A percentile compares a stretch with the other conserved stretches of the same genome.
Conservation (phyloP, 495 filamentous ascomycete species). For the Xylaria telfairii region DNA sequence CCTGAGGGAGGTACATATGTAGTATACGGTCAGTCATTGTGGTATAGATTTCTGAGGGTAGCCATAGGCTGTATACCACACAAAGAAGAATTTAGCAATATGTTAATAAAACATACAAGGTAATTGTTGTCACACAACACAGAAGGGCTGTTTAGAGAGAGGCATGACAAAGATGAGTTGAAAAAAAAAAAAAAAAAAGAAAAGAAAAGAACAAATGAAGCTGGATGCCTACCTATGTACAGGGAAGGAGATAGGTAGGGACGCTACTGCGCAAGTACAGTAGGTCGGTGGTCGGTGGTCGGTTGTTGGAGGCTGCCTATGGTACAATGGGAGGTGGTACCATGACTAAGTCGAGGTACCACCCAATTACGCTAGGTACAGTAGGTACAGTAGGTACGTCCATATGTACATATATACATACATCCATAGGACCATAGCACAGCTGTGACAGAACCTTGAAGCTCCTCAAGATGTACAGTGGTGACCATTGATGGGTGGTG, state of each 20-base stretch:
- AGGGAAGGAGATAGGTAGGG: neutral
- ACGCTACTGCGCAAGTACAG: no score
- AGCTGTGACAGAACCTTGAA: neutral
- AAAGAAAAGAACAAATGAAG: neutral
- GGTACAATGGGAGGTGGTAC: constrained; percentile 8
- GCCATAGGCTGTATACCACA: neutral
- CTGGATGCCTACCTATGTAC: neutral
- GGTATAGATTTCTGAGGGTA: neutral
- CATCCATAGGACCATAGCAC: neutral
- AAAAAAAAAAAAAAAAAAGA: neutral
- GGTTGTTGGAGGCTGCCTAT: neutral
- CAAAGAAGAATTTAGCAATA: neutral
- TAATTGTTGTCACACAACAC: neutral
- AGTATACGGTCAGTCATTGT: neutral
- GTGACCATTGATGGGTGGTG: neutral
- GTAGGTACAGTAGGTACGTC: no score
- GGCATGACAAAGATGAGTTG: neutral
- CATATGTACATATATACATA: no score
- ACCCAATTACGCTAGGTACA: no score
- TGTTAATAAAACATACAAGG: neutral
- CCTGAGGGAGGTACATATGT: neutral
- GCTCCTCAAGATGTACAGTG: no score
- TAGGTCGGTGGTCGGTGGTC: no score
- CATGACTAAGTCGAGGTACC: neutral
- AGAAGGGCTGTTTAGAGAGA: neutral